Conservation (phyloP, 2,329 filamentous ascomycete species). For the Fusarium transvaalense region DNA sequence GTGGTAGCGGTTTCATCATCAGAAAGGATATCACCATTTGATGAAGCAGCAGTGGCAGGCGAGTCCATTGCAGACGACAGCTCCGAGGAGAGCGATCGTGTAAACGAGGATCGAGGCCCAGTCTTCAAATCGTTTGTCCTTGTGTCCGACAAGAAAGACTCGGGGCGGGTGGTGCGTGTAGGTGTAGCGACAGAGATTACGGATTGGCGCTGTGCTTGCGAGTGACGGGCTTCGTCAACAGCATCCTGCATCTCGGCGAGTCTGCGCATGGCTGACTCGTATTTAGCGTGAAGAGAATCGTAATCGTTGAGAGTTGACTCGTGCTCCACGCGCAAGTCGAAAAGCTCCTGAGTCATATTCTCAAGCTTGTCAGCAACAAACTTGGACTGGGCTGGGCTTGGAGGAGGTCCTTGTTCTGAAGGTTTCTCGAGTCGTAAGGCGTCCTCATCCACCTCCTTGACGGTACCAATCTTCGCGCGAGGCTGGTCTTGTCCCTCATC, state of each 20-base stretch:
- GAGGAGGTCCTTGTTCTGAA: constrained; percentile 54
- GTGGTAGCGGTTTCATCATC: constrained; percentile 59
- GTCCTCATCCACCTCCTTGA: constrained; percentile 52
- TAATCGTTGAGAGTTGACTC: constrained; percentile 85
- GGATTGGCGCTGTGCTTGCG: constrained; percentile 66
- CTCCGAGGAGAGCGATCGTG: constrained; percentile 93
- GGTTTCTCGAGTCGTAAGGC: constrained; percentile 32
- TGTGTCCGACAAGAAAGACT: constrained; percentile 86
- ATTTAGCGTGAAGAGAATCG: constrained; percentile 85
- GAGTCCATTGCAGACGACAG: constrained; percentile 88
- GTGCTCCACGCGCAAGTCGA: constrained; percentile 91
- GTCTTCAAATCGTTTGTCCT: constrained; percentile 78
- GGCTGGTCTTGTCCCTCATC: constrained; percentile 58
- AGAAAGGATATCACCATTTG: constrained; percentile 64
- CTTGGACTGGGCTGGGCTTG: constrained; percentile 82
- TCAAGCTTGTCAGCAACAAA: constrained; percentile 95
- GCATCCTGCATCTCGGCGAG: constrained; percentile 88
- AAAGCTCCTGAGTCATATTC: constrained; percentile 88
- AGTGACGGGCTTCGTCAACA: constrained; percentile 81
- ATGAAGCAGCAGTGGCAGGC: constrained; percentile 72
- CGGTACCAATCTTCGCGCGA: constrained; percentile 50
- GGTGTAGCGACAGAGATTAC: constrained; percentile 66
- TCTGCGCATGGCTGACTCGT: constrained; percentile 86
- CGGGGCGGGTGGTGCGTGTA: constrained; percentile 68
- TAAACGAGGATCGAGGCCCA: constrained; percentile 73